Evolutionary conservation across 495 filamentous ascomycete genomes (phyloP).

Genomic region (Penicillium cosmopolitanum): DNA sequence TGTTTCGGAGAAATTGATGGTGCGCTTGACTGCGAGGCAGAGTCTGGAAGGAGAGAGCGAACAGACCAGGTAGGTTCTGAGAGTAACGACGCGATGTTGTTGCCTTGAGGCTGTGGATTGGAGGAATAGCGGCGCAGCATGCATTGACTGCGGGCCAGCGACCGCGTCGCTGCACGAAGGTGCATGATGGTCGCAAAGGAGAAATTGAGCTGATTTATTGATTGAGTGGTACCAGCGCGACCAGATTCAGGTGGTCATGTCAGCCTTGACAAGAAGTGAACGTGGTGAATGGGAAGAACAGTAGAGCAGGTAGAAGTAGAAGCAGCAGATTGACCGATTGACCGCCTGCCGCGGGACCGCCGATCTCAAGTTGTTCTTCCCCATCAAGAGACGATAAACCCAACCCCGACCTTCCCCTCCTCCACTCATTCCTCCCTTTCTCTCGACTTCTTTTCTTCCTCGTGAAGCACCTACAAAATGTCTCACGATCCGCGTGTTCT

Average conservation of each 20-base stretch:
- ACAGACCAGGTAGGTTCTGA: conserved; percentile 85
- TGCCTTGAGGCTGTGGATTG: conserved; percentile 22
- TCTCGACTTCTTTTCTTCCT: neutral
- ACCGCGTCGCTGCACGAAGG: conserved; percentile 25
- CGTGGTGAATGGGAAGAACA: conserved; percentile 7
- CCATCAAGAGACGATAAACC: conserved; percentile 21
- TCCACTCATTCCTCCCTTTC: conserved; percentile 6
- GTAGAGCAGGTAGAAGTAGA: neutral
- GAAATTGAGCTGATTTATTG: too few species aligned
- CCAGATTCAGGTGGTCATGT: neutral
- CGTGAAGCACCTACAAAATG: conserved; percentile 29
- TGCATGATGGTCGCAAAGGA: conserved; percentile 11
- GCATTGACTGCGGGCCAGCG: conserved; percentile 14
- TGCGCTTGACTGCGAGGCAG: conserved; percentile 31
- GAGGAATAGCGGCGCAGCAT: conserved; percentile 34
- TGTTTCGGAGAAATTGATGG: conserved; percentile 53
- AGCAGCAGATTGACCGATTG: conserved; percentile 25
- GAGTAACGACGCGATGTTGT: conserved; percentile 60
- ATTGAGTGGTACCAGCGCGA: too few species aligned
- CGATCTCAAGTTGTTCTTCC: conserved; percentile 22
- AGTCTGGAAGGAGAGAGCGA: conserved; percentile 67
- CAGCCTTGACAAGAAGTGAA: neutral
- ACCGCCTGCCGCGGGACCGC: conserved; percentile 30
- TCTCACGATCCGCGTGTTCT: conserved; percentile 60
- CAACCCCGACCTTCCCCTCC: conserved; percentile 14